A percentile compares a stretch with the other conserved stretches of the same genome.
phyloP scores from a whole-genome alignment of 148 eudicot species.

The Simmondsia chinensis region DNA sequence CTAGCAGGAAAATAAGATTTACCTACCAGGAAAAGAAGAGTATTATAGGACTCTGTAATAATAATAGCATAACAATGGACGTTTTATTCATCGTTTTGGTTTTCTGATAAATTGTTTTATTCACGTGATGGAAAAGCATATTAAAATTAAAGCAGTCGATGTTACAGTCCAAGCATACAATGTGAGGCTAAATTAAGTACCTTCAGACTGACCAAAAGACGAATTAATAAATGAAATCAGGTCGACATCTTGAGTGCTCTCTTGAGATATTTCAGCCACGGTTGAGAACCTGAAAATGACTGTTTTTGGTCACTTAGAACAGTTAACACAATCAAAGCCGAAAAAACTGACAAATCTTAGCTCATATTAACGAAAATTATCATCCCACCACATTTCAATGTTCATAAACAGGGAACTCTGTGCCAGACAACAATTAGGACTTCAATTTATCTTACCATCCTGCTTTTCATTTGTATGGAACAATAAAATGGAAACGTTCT shows the following conservation, averaged over 20 bases:
- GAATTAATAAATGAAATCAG: constrained; percentile 45
- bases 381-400: not conserved
- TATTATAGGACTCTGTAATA: too few relatives aligned
- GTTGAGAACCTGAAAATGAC: constrained; percentile 76
- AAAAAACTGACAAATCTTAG: not conserved
- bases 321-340: constrained; percentile 3
- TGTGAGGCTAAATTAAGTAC: constrained; percentile 16
- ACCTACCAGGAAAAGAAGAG: too few relatives aligned
- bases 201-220: constrained; percentile 44
- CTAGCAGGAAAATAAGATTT: too few relatives aligned
- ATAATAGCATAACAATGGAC: too few relatives aligned
- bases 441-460: too few relatives aligned
- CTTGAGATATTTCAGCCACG: constrained; percentile 26
- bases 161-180: not conserved
- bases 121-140: not conserved
- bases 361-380: not conserved
- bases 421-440: not conserved
- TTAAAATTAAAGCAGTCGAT: not conserved
- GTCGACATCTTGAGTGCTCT: constrained; percentile 27
- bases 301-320: constrained; percentile 39
- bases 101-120: too few relatives aligned
- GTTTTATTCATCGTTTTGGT: too few relatives aligned
- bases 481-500: too few relatives aligned
- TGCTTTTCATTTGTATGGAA: too few relatives aligned
- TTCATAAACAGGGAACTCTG: too few relatives aligned